These are phyloP conservation scores for Podospora sp. DNA, from an alignment of 495 filamentous ascomycete genomes.

Conservation along the genomic window DNA sequence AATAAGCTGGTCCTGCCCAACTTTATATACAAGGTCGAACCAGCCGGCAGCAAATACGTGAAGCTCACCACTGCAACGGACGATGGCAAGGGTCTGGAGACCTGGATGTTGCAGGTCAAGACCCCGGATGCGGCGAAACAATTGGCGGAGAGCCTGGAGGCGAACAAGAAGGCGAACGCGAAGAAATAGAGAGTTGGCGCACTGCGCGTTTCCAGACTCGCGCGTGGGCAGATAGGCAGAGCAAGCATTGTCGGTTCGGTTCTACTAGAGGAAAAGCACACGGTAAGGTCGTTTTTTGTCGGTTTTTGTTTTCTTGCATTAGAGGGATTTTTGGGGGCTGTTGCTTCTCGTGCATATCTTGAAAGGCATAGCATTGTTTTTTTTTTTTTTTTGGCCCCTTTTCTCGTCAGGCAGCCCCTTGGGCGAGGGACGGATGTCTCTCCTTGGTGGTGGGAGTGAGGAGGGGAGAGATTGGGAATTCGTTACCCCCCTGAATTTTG, in stretches of 20 bases:
- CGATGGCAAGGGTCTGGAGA: constrained; percentile 54
- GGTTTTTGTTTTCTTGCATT: constrained; percentile 19
- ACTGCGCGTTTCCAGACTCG: not conserved
- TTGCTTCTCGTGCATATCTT: not conserved
- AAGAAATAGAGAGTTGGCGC: constrained; percentile 28
- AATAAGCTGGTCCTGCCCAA: constrained; percentile 65
- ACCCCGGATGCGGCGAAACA: constrained; percentile 47
- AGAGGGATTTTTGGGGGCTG: constrained; percentile 12
- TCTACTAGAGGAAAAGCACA: constrained; percentile 21
- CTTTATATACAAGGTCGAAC: constrained; percentile 56
- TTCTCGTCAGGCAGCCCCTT: no score
- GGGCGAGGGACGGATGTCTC: not conserved
- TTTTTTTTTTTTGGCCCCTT: not conserved
- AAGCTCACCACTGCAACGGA: constrained; percentile 58
- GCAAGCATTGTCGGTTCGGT: not conserved
- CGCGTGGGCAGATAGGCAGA: not conserved
- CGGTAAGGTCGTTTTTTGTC: constrained; percentile 26
- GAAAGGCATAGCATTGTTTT: constrained; percentile 18
- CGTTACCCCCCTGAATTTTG: not conserved
- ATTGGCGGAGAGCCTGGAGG: constrained; percentile 51
- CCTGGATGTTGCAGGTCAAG: constrained; percentile 68
- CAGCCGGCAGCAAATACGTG: constrained; percentile 53
- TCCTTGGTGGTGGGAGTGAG: not conserved
- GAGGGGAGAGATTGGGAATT: not conserved
- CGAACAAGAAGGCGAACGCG: constrained; percentile 50